These are phyloP conservation scores for Fermentozyma sake DNA, from an alignment of 1,139 yeast genomes.

Conservation along the genomic window DNA sequence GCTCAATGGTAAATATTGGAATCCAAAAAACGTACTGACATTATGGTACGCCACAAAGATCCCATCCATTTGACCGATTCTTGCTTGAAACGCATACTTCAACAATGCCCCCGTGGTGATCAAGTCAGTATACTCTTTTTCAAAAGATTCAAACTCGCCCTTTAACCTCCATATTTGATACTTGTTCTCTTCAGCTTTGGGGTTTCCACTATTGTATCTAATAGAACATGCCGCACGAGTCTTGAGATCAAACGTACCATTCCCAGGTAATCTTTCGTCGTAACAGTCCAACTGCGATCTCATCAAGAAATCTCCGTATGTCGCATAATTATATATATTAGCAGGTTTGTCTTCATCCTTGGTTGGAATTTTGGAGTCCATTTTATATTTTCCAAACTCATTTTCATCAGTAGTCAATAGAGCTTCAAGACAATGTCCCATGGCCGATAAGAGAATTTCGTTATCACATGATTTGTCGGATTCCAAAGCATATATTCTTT, in stretches of 20 bases:
- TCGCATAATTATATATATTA: slow-evolving; percentile 65
- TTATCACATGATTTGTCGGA: slow-evolving; percentile 65
- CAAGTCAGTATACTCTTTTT: slow-evolving; percentile 74
- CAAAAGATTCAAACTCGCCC: slow-evolving; percentile 74
- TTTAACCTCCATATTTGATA: slow-evolving; percentile 60
- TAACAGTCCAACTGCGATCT: slow-evolving; percentile 89
- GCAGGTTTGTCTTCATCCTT: slow-evolving; percentile 5
- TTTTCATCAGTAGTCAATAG: slow-evolving; percentile 57
- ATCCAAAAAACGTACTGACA: slow-evolving; percentile 76
- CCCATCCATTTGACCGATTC: slow-evolving; percentile 97
- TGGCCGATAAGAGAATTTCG: slow-evolving; percentile 66
- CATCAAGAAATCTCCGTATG: slow-evolving; percentile 64
- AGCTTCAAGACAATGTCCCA: slow-evolving; percentile 78
- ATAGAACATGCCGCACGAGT: slow-evolving; percentile 89
- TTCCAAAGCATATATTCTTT: slow-evolving; percentile 56
- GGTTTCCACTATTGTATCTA: slow-evolving; percentile 69
- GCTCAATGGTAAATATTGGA: slow-evolving; percentile 75
- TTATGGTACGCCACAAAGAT: slow-evolving; percentile 91
- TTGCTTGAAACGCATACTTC: slow-evolving; percentile 85
- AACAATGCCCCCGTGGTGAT: slow-evolving; percentile 67
- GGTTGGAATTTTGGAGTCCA: slow-evolving; percentile 4
- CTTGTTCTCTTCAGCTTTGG: slow-evolving; percentile 49
- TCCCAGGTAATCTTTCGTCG: slow-evolving; percentile 76
- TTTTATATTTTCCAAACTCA: slow-evolving; percentile 38
- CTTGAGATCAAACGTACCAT: slow-evolving; percentile 88